Evolutionary conservation across 352 stramenopile genomes (phyloP).

Genomic region (Globisporangium recalcitrans): DNA sequence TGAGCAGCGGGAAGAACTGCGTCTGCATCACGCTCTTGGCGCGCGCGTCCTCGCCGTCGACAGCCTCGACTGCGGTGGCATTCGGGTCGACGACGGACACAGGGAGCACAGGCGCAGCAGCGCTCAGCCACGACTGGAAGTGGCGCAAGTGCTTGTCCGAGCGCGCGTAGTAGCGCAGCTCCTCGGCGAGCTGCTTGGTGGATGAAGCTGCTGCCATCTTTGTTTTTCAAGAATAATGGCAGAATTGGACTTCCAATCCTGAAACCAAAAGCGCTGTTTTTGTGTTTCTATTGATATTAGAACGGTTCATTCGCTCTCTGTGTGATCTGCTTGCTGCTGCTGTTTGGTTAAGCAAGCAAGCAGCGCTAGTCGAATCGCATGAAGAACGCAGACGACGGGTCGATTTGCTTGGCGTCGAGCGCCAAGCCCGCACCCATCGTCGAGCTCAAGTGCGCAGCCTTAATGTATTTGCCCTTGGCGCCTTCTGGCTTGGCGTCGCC

Average conservation of each 20-base stretch:
- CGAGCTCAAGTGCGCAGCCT: slow-evolving; percentile 80
- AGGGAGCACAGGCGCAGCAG: slow-evolving; percentile 18
- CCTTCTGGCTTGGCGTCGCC: slow-evolving; percentile 89
- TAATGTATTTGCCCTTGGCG: slow-evolving; percentile 93
- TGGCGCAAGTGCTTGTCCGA: slow-evolving; percentile 65
- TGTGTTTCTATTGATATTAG: slow-evolving; percentile 11
- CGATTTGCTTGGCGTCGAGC: slow-evolving; percentile 82
- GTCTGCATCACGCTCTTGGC: slow-evolving; percentile 20
- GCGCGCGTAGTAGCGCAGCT: slow-evolving; percentile 68
- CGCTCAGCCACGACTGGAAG: slow-evolving; percentile 60
- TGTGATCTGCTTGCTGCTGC: background rate
- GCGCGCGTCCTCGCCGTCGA: slow-evolving; percentile 26
- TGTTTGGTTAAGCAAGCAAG: background rate
- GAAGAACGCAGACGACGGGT: slow-evolving; percentile 77
- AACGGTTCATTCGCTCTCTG: background rate
- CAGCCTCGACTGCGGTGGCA: slow-evolving; percentile 3
- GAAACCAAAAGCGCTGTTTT: background rate
- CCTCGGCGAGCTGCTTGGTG: slow-evolving; percentile 53
- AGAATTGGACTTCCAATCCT: too few species aligned
- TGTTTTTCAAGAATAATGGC: background rate
- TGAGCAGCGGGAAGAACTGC: slow-evolving; percentile 46
- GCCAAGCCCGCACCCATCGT: slow-evolving; percentile 78
- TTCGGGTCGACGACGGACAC: slow-evolving; percentile 16
- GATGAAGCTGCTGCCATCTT: slow-evolving; percentile 2
- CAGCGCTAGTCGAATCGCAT: slow-evolving; percentile 74